Evolutionary conservation across 192 early-diverging fungal genomes (phyloP).

Genomic region (Mortierella hygrophila): DNA sequence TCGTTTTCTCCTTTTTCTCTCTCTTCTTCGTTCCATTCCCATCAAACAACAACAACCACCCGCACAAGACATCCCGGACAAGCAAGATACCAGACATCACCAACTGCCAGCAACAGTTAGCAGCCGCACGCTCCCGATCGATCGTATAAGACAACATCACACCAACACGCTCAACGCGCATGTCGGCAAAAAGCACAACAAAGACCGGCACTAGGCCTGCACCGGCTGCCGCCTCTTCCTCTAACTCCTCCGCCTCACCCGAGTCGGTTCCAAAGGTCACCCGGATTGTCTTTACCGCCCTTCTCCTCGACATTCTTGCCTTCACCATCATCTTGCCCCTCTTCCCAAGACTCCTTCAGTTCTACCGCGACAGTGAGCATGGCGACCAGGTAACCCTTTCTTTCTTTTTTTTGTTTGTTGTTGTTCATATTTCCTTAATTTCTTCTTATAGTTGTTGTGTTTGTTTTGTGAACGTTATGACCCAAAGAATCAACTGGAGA

Average conservation of each 20-base stretch:
- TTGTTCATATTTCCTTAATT: too few relatives aligned
- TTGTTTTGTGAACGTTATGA: not conserved
- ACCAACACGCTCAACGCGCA: not conserved
- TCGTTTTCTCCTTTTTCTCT: not conserved
- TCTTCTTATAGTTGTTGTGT: too few relatives aligned
- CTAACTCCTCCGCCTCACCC: not conserved
- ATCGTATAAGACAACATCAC: not conserved
- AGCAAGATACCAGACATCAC: not conserved
- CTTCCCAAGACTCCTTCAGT: constrained; percentile 89
- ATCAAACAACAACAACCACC: not conserved
- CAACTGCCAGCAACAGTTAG: too few relatives aligned
- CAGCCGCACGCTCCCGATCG: too few relatives aligned
- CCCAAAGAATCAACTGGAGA: not conserved
- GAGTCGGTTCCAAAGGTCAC: constrained; percentile 37
- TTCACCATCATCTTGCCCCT: constrained; percentile 98
- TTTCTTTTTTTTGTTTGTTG: not conserved
- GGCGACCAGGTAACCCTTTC: constrained; percentile 63
- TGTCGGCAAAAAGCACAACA: not conserved
- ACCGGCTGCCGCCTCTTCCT: not conserved
- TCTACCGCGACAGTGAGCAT: constrained; percentile 81
- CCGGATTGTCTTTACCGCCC: constrained; percentile 81
- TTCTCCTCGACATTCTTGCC: constrained; percentile 95
- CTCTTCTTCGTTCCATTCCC: not conserved
- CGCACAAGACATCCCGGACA: not conserved
- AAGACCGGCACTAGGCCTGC: not conserved